phyloP scores from a whole-genome alignment of 441 rosid species.

The Hura crepitans region DNA sequence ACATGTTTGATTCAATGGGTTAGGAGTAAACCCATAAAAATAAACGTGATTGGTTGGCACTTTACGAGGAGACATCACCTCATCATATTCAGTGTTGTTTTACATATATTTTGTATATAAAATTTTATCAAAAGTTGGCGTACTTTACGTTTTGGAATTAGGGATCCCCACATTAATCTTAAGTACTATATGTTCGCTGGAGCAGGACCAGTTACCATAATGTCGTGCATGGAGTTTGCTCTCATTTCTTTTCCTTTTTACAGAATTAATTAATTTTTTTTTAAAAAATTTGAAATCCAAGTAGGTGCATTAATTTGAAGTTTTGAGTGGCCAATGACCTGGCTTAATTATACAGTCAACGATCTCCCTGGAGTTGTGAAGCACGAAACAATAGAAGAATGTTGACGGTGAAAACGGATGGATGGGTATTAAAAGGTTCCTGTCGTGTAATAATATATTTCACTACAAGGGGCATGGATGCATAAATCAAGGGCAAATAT shows the following conservation, averaged over 20 bases:
- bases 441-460: conserved; percentile 17
- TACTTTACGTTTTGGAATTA: conserved; percentile 15
- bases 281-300: no score
- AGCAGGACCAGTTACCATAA: background rate
- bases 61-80: background rate
- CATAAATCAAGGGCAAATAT: conserved; percentile 16
- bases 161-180: background rate
- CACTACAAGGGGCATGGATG: conserved; percentile 7
- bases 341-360: no score
- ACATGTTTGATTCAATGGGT: conserved; percentile 6
- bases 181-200: background rate
- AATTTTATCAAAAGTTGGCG: background rate
- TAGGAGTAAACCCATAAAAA: background rate
- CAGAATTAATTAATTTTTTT: no score
- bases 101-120: background rate
- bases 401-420: conserved; percentile 4
- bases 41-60: background rate
- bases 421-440: conserved; percentile 3
- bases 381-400: background rate
- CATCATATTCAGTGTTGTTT: background rate
- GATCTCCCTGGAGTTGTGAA: background rate
- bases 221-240: background rate
- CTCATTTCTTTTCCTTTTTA: background rate
- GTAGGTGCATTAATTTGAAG: no score
- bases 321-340: no score